A percentile compares a stretch with the other conserved stretches of the same genome.
Conservation (phyloP, 1,139 yeast species). For the Debaryomycetaceae sp. region DNA sequence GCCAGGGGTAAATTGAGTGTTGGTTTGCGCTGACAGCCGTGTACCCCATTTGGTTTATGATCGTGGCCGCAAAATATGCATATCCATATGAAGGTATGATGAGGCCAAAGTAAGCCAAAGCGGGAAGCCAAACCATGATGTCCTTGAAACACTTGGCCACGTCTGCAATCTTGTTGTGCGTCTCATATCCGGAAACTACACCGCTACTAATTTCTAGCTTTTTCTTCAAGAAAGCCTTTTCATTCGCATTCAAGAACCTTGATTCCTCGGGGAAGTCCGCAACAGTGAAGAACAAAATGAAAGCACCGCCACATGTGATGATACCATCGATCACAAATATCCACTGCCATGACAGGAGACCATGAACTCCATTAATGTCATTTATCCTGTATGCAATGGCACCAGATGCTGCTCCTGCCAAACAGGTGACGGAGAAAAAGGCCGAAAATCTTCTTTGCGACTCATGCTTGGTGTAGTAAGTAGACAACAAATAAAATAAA, state of each 20-base stretch:
- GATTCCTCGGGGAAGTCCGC: conserved; percentile 48
- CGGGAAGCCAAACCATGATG: conserved; percentile 50
- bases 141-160: conserved; percentile 45
- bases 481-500: conserved; percentile 62
- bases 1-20: conserved; percentile 73
- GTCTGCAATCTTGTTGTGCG: conserved; percentile 40
- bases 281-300: conserved; percentile 58
- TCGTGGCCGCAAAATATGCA: conserved; percentile 68
- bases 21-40: conserved; percentile 62
- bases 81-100: conserved; percentile 69
- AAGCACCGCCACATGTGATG: conserved; percentile 57
- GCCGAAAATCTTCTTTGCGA: conserved; percentile 67
- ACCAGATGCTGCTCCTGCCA: conserved; percentile 43
- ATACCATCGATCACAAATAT: conserved; percentile 71
- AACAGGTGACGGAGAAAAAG: conserved; percentile 50
- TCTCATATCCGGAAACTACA: conserved; percentile 50
- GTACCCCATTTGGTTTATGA: conserved; percentile 55
- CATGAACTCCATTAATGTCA: conserved; percentile 35
- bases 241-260: conserved; percentile 48
- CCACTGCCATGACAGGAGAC: conserved; percentile 66
- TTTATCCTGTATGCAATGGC: conserved; percentile 41
- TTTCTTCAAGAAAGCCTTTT: conserved; percentile 47
- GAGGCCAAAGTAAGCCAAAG: conserved; percentile 58
- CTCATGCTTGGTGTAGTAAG: conserved; percentile 55
- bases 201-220: conserved; percentile 54